Conservation (phyloP, 202 grass and related monocot species). For the Hordeum pubiflorum region DNA sequence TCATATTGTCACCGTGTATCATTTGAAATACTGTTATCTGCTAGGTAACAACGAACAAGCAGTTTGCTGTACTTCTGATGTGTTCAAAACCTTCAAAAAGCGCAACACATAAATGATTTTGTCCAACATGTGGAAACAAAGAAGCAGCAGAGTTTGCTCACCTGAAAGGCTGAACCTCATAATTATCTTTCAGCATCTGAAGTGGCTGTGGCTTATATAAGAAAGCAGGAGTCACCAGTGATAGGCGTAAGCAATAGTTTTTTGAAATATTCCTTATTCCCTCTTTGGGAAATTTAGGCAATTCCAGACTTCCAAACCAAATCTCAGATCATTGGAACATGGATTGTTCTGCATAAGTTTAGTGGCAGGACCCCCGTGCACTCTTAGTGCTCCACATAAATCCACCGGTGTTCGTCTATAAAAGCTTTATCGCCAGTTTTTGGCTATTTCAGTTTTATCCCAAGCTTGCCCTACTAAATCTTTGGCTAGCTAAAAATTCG, state of each 20-base stretch:
- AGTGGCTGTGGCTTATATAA: background rate
- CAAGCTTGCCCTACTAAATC: background rate
- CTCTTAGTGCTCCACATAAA: background rate
- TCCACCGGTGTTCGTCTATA: background rate
- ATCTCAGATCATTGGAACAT: slow-evolving; percentile 13
- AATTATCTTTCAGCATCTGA: background rate
- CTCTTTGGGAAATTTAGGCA: slow-evolving; percentile 5
- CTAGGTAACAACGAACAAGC: background rate
- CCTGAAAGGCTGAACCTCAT: background rate
- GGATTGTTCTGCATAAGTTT: background rate
- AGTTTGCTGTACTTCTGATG: background rate
- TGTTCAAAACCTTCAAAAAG: background rate
- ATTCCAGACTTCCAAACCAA: slow-evolving; percentile 1
- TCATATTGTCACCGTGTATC: background rate
- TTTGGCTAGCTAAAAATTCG: background rate
- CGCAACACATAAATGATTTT: background rate
- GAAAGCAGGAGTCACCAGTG: background rate
- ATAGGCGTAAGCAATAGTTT: background rate
- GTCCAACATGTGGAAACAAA: background rate
- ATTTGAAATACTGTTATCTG: background rate
- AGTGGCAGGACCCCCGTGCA: background rate
- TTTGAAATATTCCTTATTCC: background rate
- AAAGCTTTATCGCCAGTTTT: slow-evolving; percentile 3
- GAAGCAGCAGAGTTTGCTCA: background rate
- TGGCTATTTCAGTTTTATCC: background rate